Percentiles rank a stretch among this genome's conserved stretches.
Evolutionary conservation across 2,329 filamentous ascomycete species (phyloP).

Genomic region (Monosporascus sp.): DNA sequence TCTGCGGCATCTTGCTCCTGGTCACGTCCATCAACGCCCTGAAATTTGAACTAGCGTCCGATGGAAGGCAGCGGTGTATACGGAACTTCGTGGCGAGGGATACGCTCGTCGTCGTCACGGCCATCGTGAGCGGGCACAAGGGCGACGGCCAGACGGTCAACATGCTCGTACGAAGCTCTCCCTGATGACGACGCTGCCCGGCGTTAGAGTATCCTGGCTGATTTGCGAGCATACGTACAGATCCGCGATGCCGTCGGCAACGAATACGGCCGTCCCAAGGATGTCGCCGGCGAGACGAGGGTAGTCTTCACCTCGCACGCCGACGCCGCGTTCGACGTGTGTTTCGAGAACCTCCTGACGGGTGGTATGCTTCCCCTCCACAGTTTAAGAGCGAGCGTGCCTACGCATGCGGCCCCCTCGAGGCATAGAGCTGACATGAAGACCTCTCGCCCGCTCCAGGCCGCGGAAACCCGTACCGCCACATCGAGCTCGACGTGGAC

Average conservation of each 20-base stretch:
- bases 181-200: background rate
- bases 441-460: conserved; percentile 23
- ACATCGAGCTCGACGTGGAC: conserved; percentile 89
- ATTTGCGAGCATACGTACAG: conserved; percentile 40
- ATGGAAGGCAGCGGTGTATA: conserved; percentile 78
- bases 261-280: conserved; percentile 87
- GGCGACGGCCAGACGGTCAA: conserved; percentile 92
- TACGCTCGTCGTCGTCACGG: conserved; percentile 91
- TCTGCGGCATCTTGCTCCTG: conserved; percentile 55
- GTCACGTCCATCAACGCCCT: conserved; percentile 59
- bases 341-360: conserved; percentile 81
- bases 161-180: conserved; percentile 65
- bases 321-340: conserved; percentile 92
- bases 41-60: conserved; percentile 88
- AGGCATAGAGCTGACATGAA: conserved; percentile 15
- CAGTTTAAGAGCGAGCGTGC: too few relatives aligned
- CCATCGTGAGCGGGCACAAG: conserved; percentile 76
- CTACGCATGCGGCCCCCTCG: background rate
- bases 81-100: conserved; percentile 92
- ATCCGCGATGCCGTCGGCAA: conserved; percentile 94
- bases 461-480: conserved; percentile 52
- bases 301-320: conserved; percentile 91
- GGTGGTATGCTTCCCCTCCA: conserved; percentile 48
- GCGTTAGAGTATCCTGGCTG: background rate
- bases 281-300: conserved; percentile 85